Conservation (phyloP, 1,284 basidiomycete species). For the Cutaneotrichosporon arboriforme region DNA sequence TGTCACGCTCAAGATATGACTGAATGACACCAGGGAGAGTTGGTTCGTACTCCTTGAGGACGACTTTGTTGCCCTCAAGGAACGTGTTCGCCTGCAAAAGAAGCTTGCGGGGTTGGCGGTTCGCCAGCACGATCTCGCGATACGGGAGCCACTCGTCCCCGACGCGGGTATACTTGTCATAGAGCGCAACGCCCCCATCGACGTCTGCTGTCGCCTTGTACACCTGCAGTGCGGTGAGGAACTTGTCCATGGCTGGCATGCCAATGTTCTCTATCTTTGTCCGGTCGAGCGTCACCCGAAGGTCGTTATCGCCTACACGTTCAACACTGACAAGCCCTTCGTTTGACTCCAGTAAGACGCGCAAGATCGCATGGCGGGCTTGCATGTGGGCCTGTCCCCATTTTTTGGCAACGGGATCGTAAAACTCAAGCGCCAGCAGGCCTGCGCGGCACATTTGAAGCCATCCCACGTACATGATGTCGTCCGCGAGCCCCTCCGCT, state of each 20-base stretch:
- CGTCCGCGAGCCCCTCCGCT: conserved; percentile 29
- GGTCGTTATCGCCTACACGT: conserved; percentile 12
- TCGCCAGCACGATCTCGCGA: conserved; percentile 14
- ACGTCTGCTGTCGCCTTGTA: conserved; percentile 19
- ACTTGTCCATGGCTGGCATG: conserved; percentile 13
- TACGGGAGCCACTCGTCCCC: conserved; percentile 13
- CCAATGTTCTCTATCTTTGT: conserved; percentile 11
- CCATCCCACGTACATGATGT: conserved; percentile 73
- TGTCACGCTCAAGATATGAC: conserved; percentile 16
- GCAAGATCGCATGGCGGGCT: conserved; percentile 19
- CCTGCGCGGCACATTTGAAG: conserved; percentile 77
- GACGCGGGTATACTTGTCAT: conserved; percentile 9
- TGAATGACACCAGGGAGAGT: conserved; percentile 14
- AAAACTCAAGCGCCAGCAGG: conserved; percentile 70
- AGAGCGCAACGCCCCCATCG: conserved; percentile 11
- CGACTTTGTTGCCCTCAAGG: conserved; percentile 12
- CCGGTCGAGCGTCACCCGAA: conserved; percentile 12
- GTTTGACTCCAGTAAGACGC: conserved; percentile 14
- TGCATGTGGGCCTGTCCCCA: conserved; percentile 90
- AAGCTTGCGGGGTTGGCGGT: conserved; percentile 18
- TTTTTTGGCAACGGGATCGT: conserved; percentile 69
- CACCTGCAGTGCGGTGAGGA: conserved; percentile 17
- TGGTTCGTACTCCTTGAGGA: conserved; percentile 15
- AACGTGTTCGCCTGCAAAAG: conserved; percentile 20
- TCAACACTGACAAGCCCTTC: conserved; percentile 11